phyloP scores from a whole-genome alignment of 768 basidiomycete genomes.

The Lentinus tigrinus region DNA sequence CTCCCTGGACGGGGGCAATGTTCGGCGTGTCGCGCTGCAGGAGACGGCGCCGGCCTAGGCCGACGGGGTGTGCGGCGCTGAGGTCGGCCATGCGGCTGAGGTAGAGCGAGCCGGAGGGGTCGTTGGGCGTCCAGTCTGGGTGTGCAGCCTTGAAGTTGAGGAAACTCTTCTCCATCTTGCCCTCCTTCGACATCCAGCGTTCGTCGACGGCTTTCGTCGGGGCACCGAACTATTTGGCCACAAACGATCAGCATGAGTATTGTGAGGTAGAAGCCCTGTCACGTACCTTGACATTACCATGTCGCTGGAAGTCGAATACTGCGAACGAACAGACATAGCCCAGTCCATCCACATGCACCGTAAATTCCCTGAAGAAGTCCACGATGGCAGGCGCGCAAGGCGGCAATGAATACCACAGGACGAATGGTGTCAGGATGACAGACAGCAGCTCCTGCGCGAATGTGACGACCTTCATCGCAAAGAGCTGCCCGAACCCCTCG shows the following conservation, averaged over 20 bases:
- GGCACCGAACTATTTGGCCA: slow-evolving; percentile 71
- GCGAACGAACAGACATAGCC: slow-evolving; percentile 98
- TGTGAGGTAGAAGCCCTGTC: background rate
- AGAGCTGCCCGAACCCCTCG: slow-evolving; percentile 86
- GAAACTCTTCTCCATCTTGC: slow-evolving; percentile 99
- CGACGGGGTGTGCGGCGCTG: slow-evolving; percentile 42
- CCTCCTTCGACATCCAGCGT: slow-evolving; percentile 82
- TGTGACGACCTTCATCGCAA: slow-evolving; percentile 87
- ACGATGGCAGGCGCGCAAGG: slow-evolving; percentile 86
- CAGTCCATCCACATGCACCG: slow-evolving; percentile 92
- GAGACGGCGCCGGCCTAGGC: slow-evolving; percentile 23
- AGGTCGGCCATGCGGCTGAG: slow-evolving; percentile 80
- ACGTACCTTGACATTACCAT: slow-evolving; percentile 85
- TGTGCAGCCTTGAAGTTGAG: slow-evolving; percentile 94
- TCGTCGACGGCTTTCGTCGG: slow-evolving; percentile 66
- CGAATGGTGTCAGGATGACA: slow-evolving; percentile 90
- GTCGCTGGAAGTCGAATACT: slow-evolving; percentile 95
- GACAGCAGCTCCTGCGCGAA: slow-evolving; percentile 89
- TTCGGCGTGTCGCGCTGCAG: slow-evolving; percentile 2
- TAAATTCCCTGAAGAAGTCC: slow-evolving; percentile 98
- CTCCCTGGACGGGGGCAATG: background rate
- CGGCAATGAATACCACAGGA: slow-evolving; percentile 92
- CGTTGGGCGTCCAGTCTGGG: slow-evolving; percentile 92
- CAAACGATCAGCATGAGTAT: background rate
- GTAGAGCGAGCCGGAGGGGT: slow-evolving; percentile 89